Evolutionary conservation across 2,329 filamentous ascomycete genomes (phyloP), one percentile per base, ranked within the genome.

Genomic region (Ascocoryne sarcoides): DNA sequence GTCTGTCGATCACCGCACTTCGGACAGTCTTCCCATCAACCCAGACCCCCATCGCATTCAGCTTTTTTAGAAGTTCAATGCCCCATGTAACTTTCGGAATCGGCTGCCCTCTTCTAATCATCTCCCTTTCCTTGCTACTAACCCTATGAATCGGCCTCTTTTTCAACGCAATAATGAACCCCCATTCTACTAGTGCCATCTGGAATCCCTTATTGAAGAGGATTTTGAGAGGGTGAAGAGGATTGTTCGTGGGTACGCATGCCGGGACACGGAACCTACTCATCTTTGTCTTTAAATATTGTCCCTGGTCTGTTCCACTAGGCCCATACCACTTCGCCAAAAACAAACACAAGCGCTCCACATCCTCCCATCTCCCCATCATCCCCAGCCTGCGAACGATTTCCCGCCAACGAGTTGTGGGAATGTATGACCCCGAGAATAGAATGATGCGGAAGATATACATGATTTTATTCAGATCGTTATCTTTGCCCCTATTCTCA

Each of bases 321-420:
- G 43, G 42, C 18, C 47, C 41, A 28, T 72, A 71, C 40, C 61
- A 60, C 8, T 53, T 53, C 5, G 65, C 62, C 3, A 82, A 63
- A 35, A 50, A 55, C 4, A 72, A 67, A 73, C 32, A 71, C 49
- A 79, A 61, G 16, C 65, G 65, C 43, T 66, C 63, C 5, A 81
- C 60, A 21, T 73, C 69, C 10, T 66, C 53, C 52, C 75, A 67
- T 12, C 67, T 63, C 5, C 68, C 62, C 7, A 62, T 56, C 71
- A 76, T 79, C 3, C 77, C 79, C 33, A 75, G 67, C 19, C 76
- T 68, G 33, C 72, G 72, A 31, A 82, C 53, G 8, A 79, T 62
- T 52, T 81, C 75, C 34, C 62, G 58, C 79, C 78, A 83, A 12
- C 63, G 52, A 18, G 47, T 58, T 3, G 64, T 59, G 16, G 61